phyloP scores from a whole-genome alignment of 805 yeast species.

The Naumovozyma castellii region DNA sequence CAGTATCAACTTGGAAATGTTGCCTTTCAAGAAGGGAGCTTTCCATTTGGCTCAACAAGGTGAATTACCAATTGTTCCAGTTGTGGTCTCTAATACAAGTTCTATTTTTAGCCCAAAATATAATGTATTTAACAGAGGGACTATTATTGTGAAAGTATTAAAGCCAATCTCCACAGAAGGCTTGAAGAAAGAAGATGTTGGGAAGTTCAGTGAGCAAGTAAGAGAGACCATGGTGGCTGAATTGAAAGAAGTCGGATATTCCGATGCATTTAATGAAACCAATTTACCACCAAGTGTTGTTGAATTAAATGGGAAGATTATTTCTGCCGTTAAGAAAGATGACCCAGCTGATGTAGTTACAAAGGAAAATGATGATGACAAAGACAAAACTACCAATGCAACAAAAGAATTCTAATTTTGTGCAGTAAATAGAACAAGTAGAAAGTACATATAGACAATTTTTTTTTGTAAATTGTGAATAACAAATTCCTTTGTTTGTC shows the following conservation, averaged over 20 bases:
- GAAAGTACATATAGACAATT: no score
- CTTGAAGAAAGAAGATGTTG: conserved; percentile 62
- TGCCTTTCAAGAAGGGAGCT: conserved; percentile 95
- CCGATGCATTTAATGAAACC: conserved; percentile 28
- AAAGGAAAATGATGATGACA: neutral
- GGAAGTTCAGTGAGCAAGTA: conserved; percentile 45
- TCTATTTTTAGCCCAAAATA: conserved; percentile 52
- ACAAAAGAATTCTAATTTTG: neutral
- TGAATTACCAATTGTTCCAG: conserved; percentile 78
- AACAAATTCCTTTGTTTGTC: no score
- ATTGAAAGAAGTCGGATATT: conserved; percentile 32
- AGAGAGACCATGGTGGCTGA: conserved; percentile 47
- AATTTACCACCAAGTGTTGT: conserved; percentile 21
- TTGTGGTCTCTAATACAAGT: conserved; percentile 80
- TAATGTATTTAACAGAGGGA: conserved; percentile 66
- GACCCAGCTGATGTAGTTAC: neutral
- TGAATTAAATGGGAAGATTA: neutral
- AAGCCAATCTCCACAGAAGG: conserved; percentile 71
- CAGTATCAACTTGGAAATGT: conserved; percentile 51
- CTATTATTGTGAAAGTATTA: conserved; percentile 66
- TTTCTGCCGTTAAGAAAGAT: neutral
- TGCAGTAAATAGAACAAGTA: neutral
- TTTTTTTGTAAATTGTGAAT: no score
- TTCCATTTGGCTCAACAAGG: conserved; percentile 95
- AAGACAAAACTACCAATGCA: neutral